Percentiles rank a stretch among this genome's conserved stretches.
These are phyloP conservation scores for Pseudisothecium myosuroides DNA, from an alignment of 225 moss, liverwort and hornwort genomes.

Conservation along the genomic window DNA sequence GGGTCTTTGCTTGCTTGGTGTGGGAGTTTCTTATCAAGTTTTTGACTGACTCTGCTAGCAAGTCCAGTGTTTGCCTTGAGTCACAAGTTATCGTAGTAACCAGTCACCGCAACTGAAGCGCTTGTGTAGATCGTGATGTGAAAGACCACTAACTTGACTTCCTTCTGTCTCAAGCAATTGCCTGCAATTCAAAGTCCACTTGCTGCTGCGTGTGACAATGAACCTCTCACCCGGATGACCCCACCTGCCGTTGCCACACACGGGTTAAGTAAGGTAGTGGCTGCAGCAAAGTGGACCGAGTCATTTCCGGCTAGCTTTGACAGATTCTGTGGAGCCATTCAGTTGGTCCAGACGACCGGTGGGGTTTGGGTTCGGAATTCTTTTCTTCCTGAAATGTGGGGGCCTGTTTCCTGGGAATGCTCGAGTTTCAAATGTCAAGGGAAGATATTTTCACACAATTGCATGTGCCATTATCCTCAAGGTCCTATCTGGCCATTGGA, in stretches of 20 bases:
- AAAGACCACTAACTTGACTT: neutral
- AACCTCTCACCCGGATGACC: neutral
- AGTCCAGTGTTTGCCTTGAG: neutral
- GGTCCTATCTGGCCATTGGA: neutral
- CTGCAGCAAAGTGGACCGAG: slow-evolving; percentile 8
- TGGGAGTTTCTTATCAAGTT: neutral
- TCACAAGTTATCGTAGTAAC: neutral
- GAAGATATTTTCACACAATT: neutral
- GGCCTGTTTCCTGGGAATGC: neutral
- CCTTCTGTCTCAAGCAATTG: slow-evolving; percentile 8
- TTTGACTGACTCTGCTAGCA: neutral
- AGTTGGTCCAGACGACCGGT: neutral
- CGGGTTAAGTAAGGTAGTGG: neutral
- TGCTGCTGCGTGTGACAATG: slow-evolving; percentile 10
- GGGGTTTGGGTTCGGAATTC: neutral
- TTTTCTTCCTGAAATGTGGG: neutral
- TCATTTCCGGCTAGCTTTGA: neutral
- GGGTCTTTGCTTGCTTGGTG: neutral
- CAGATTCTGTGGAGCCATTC: neutral
- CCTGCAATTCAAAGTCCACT: neutral
- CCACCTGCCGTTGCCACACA: neutral
- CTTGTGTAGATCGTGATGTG: neutral
- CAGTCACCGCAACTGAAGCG: neutral
- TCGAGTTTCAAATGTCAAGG: neutral
- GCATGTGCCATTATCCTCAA: neutral